phyloP scores from a whole-genome alignment of 345 rosid species.

The Firmiana major region DNA sequence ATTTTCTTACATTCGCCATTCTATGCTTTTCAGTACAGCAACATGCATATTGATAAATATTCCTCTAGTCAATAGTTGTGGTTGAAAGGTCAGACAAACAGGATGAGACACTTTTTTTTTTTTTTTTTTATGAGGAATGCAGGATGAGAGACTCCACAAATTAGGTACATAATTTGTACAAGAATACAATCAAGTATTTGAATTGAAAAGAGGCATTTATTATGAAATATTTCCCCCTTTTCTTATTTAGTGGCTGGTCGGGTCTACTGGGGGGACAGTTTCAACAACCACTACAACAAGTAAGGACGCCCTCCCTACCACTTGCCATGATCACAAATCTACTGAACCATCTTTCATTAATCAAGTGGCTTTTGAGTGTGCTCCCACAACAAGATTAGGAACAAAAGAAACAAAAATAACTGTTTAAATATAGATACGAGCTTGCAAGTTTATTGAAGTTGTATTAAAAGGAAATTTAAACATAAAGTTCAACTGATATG shows the following conservation, averaged over 20 bases:
- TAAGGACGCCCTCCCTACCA: neutral
- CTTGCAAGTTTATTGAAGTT: neutral
- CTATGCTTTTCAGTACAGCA: conserved; percentile 1
- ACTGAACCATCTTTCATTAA: neutral
- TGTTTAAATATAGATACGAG: neutral
- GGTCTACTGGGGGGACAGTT: neutral
- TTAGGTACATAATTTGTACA: neutral
- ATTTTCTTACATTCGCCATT: neutral
- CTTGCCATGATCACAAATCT: too few relatives aligned
- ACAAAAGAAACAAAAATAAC: neutral
- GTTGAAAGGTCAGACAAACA: neutral
- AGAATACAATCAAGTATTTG: neutral
- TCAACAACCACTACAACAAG: neutral
- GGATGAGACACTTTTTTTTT: neutral
- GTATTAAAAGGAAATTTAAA: neutral
- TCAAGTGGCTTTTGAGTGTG: neutral
- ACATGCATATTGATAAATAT: neutral
- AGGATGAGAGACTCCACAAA: neutral
- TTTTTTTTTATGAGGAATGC: neutral
- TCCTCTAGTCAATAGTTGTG: neutral
- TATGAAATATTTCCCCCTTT: neutral
- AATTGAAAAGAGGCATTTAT: too few relatives aligned
- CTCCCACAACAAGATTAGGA: neutral
- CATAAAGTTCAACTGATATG: neutral
- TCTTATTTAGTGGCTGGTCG: neutral